Percentiles rank a stretch among this genome's conserved stretches.
Evolutionary conservation across 495 filamentous ascomycete species (phyloP).

Genomic region (Podospora anserina): DNA sequence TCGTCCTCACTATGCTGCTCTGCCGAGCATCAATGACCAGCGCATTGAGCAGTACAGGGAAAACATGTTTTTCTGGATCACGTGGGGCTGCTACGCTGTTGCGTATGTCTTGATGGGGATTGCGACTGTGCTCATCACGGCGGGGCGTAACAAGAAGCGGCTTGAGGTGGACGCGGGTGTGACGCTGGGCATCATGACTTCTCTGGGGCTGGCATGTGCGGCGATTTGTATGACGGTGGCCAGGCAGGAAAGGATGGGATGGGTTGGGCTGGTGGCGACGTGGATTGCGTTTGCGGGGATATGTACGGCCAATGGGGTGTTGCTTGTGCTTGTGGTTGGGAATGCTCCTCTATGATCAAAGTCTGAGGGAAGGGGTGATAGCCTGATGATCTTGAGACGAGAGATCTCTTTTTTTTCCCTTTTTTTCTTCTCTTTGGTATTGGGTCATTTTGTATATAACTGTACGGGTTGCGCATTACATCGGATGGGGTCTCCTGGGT

Average conservation of each 20-base stretch:
- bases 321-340: constrained; percentile 48
- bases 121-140: constrained; percentile 50
- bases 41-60: constrained; percentile 43
- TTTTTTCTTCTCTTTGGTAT: background rate
- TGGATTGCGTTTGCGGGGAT: constrained; percentile 44
- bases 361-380: background rate
- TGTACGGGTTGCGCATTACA: background rate
- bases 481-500: background rate
- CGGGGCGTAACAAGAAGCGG: constrained; percentile 51
- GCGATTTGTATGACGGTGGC: constrained; percentile 51
- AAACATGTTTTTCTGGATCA: constrained; percentile 43
- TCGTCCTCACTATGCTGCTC: constrained; percentile 41
- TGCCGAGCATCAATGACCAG: constrained; percentile 44
- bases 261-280: constrained; percentile 42
- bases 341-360: constrained; percentile 33
- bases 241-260: constrained; percentile 40
- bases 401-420: background rate
- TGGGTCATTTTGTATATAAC: constrained; percentile 1
- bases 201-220: constrained; percentile 52
- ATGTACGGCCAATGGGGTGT: constrained; percentile 49
- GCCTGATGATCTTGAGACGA: background rate
- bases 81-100: constrained; percentile 42
- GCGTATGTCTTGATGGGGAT: constrained; percentile 54
- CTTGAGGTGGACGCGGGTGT: constrained; percentile 61
- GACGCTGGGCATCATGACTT: constrained; percentile 54